Conservation (phyloP, 2,329 filamentous ascomycete genomes). For the Aspergillus puulaauensis region DNA sequence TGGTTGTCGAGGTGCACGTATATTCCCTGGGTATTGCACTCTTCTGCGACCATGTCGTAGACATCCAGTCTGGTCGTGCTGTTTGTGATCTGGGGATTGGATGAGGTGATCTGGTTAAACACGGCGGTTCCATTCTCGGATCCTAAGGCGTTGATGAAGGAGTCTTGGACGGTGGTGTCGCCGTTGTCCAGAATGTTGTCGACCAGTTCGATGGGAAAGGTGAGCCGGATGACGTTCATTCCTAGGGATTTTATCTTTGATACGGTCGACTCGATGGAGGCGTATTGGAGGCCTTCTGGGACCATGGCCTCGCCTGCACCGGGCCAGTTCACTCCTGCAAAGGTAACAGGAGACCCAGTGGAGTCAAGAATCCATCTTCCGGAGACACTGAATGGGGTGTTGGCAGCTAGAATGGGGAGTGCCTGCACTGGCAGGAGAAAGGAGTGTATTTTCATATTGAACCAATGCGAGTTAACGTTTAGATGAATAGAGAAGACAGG, state of each 20-base stretch:
- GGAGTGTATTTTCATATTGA: too few relatives aligned
- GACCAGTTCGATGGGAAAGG: constrained; percentile 44
- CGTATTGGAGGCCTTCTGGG: constrained; percentile 33
- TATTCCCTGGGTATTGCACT: constrained; percentile 55
- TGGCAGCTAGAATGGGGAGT: neutral
- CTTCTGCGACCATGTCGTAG: constrained; percentile 63
- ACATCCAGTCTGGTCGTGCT: constrained; percentile 43
- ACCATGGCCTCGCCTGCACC: constrained; percentile 32
- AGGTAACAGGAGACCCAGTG: constrained; percentile 21
- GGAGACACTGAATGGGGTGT: constrained; percentile 13
- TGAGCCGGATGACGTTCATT: constrained; percentile 37
- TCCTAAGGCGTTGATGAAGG: constrained; percentile 40
- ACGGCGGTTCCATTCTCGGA: constrained; percentile 42
- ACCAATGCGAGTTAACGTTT: too few relatives aligned
- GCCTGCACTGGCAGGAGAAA: too few relatives aligned
- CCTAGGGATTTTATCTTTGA: constrained; percentile 30
- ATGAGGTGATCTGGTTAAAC: constrained; percentile 35
- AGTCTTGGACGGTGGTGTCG: constrained; percentile 41
- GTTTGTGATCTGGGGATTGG: constrained; percentile 38
- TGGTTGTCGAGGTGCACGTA: constrained; percentile 64
- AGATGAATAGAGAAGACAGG: too few relatives aligned
- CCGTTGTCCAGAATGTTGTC: constrained; percentile 43
- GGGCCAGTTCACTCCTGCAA: constrained; percentile 34
- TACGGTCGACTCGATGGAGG: constrained; percentile 26
- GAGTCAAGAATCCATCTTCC: constrained; percentile 43